Evolutionary conservation across 2,329 filamentous ascomycete species (phyloP), one percentile per base, ranked within the genome.

Genomic region (Microsporum ferrugineum): DNA sequence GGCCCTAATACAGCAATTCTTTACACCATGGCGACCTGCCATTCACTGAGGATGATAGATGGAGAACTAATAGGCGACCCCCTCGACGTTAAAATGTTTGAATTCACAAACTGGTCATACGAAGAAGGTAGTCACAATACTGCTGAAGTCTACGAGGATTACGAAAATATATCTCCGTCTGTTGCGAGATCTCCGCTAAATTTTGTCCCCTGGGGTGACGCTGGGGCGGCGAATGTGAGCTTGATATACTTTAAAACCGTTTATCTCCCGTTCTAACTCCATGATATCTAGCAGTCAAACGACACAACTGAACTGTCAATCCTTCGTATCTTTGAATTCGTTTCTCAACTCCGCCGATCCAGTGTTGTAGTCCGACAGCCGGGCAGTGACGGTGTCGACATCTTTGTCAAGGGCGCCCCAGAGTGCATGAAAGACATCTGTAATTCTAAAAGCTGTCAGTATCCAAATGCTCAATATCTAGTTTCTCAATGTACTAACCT

Each of bases 341-440:
- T 95, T 5, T 96, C 94, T 0, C 89, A 96, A 57, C 80, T 99
- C 38, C 86, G 94, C 63, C 85, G 94, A 67, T 91, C 94, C 8
- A 97, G 92, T 75, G 94, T 97, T 14, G 83, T 99, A 64, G 91
- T 96, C 14, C 84, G 91, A 60, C 88, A 89, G 57, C 95, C 95
- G 71, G 90, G 91, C 3, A 85, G 89, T 63, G 86, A 85, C 66
- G 91, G 88, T 63, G 91, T 87, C 51, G 88, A 91, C 67, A 83
- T 97, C 45, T 99, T 90, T 72, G 92, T 97, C 63, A 99, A 99
- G 73, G 94, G 94, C 36, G 94, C 95, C 5, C 94, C 94, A 1
- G 94, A 99, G 74, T 92, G 90, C 68, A 95, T 99, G 87, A 88
- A 87, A 65, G 90, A 94, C 27, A 97, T 99, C 45, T 99, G 94